Conservation (phyloP, 139 green algal genomes). For the Trebouxia sp. region DNA sequence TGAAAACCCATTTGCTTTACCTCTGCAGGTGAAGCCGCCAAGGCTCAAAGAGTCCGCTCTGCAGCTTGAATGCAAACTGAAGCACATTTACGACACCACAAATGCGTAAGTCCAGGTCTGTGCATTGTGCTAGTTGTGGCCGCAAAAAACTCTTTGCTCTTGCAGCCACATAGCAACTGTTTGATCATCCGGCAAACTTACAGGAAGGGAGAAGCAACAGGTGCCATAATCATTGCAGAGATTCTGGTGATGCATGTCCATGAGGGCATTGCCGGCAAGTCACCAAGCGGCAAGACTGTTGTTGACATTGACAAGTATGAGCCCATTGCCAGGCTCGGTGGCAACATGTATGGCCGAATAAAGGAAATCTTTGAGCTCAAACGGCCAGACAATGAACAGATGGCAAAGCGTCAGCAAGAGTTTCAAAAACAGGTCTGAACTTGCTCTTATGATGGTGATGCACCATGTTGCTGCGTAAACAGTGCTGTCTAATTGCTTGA, state of each 20-base stretch:
- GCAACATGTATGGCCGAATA: constrained; percentile 70
- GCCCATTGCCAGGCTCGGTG: constrained; percentile 73
- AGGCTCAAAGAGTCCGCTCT: constrained; percentile 84
- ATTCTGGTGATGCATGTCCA: constrained; percentile 84
- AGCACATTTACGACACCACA: constrained; percentile 63
- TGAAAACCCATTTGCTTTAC: no score
- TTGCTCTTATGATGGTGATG: no score
- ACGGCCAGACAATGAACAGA: constrained; percentile 56
- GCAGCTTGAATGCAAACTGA: constrained; percentile 87
- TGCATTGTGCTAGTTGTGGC: not conserved
- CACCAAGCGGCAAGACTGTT: constrained; percentile 63
- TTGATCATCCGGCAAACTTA: no score
- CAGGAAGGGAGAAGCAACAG: constrained; percentile 47
- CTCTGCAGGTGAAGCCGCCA: constrained; percentile 71
- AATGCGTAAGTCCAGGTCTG: constrained; percentile 50
- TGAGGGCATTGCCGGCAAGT: constrained; percentile 58
- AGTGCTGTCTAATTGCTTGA: no score
- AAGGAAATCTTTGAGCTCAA: constrained; percentile 76
- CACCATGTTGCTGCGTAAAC: no score
- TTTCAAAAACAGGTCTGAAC: not conserved
- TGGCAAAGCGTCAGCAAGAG: constrained; percentile 18
- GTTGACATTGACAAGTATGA: constrained; percentile 63
- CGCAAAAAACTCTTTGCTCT: no score
- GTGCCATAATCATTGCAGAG: constrained; percentile 82
- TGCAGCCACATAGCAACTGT: no score